Conservation (phyloP, 2,329 filamentous ascomycete genomes). For the Gnomoniopsis sp. region DNA sequence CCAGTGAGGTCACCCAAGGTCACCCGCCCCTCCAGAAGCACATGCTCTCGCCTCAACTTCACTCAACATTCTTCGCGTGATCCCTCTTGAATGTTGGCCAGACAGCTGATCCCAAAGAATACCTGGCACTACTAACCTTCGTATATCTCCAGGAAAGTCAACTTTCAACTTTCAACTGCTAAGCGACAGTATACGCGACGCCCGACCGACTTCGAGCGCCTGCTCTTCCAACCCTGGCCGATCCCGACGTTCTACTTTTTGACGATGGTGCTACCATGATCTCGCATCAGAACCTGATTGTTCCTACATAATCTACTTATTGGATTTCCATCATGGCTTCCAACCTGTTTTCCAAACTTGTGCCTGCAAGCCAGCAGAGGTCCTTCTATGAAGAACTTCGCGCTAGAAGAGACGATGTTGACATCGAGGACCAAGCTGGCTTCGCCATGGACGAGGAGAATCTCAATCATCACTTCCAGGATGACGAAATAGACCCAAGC, state of each 20-base stretch:
- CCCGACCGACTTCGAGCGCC: neutral
- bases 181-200: neutral
- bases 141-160: neutral
- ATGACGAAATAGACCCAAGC: constrained; percentile 44
- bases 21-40: neutral
- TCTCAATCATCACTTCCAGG: constrained; percentile 46
- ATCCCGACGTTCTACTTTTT: neutral
- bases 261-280: constrained; percentile 16
- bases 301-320: constrained; percentile 5
- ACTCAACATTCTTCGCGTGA: neutral
- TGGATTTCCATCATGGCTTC: constrained; percentile 36
- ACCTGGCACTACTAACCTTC: neutral
- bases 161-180: neutral
- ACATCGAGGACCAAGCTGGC: constrained; percentile 39
- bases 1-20: constrained; percentile 4
- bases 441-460: constrained; percentile 52
- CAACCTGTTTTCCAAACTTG: constrained; percentile 45
- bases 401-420: constrained; percentile 34
- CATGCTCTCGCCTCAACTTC: neutral
- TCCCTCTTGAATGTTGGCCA: neutral
- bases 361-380: constrained; percentile 30
- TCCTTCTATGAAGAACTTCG: constrained; percentile 51
- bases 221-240: neutral
- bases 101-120: neutral
- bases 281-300: neutral